Evolutionary conservation across 257 asterid genomes (phyloP).

Genomic region (Handroanthus guayacan): DNA sequence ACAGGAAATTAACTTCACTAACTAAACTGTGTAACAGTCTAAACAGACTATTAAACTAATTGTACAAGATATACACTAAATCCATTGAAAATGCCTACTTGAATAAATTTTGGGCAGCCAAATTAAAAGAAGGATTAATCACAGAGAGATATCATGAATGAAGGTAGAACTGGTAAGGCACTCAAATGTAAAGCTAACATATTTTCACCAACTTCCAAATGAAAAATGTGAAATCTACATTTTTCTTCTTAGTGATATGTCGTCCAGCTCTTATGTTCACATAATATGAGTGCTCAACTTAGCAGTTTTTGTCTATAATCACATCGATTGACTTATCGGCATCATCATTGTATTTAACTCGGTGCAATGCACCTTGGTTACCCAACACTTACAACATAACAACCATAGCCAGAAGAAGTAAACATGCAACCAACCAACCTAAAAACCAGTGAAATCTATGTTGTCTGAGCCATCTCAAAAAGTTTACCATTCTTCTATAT

Average conservation of each 20-base stretch:
- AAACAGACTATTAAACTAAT: too few species aligned
- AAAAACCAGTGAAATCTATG: constrained; percentile 1
- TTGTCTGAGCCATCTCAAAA: background rate
- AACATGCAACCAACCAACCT: background rate
- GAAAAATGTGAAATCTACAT: background rate
- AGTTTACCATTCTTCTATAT: background rate
- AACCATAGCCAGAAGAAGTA: background rate
- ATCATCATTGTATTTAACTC: background rate
- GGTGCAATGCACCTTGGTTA: constrained; percentile 18
- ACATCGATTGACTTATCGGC: background rate
- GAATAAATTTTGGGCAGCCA: background rate
- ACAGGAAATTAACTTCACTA: too few species aligned
- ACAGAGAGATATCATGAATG: background rate
- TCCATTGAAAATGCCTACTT: background rate
- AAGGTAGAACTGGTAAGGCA: background rate
- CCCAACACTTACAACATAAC: background rate
- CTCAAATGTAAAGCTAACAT: background rate
- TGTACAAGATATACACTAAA: too few species aligned
- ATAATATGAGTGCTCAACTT: background rate
- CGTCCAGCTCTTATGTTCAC: constrained; percentile 1
- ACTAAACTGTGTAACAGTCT: too few species aligned
- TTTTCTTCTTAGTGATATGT: background rate
- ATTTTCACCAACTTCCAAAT: background rate
- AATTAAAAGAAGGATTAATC: background rate
- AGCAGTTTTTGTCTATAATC: background rate